These are phyloP conservation scores for Salix udensis DNA, from an alignment of 345 rosid species.

Conservation along the genomic window DNA sequence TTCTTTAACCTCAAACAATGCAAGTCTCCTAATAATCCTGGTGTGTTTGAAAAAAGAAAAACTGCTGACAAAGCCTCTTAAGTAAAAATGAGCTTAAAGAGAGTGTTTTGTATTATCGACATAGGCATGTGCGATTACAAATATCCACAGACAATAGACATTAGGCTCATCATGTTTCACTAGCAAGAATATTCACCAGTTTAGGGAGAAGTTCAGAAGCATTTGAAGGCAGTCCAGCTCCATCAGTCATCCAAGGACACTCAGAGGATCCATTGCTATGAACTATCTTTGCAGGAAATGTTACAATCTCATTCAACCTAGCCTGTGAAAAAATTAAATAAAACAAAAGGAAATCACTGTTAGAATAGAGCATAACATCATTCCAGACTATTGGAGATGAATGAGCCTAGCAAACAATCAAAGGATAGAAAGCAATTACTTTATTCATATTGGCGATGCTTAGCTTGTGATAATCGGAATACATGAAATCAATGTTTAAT, in stretches of 20 bases:
- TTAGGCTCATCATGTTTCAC: neutral
- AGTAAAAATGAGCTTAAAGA: neutral
- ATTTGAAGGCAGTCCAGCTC: constrained; percentile 84
- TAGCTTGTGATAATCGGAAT: neutral
- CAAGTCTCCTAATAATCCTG: neutral
- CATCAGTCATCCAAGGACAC: constrained; percentile 95
- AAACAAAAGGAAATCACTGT: constrained; percentile 1
- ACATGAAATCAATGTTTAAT: neutral
- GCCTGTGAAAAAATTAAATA: constrained; percentile 45
- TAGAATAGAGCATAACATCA: neutral
- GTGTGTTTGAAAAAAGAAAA: no score
- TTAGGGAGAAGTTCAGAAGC: constrained; percentile 71
- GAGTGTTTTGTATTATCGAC: neutral
- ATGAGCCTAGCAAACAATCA: neutral
- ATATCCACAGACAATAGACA: neutral
- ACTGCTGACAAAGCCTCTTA: neutral
- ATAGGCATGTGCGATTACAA: neutral
- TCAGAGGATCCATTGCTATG: constrained; percentile 51
- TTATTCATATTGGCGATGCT: neutral
- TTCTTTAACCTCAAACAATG: neutral
- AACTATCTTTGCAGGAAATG: constrained; percentile 46
- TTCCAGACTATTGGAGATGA: neutral
- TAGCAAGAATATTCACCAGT: constrained; percentile 44
- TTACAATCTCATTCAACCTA: constrained; percentile 84
- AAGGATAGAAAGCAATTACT: neutral